phyloP scores from a whole-genome alignment of 768 basidiomycete species.

The Psilocybe azurescens region DNA sequence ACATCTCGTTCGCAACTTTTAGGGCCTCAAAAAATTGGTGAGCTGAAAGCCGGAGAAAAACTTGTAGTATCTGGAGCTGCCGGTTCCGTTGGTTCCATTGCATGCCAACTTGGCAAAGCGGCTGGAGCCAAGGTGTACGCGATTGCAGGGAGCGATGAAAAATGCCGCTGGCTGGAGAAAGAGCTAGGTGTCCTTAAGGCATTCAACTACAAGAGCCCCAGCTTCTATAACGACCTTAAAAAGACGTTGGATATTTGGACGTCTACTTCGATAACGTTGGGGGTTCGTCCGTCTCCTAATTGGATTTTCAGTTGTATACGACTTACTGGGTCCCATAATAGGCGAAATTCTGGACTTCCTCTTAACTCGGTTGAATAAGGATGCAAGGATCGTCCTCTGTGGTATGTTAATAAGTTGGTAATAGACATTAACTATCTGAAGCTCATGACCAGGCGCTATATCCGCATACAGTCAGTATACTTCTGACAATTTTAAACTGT shows the following conservation, averaged over 20 bases:
- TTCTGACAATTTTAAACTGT: not conserved
- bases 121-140: slow-evolving; percentile 84
- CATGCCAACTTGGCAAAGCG: slow-evolving; percentile 83
- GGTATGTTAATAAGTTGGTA: slow-evolving; percentile 49
- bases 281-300: slow-evolving; percentile 34
- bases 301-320: not conserved
- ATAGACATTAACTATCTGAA: not conserved
- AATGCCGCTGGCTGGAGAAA: slow-evolving; percentile 84
- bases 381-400: slow-evolving; percentile 81
- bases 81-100: slow-evolving; percentile 85
- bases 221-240: slow-evolving; percentile 77
- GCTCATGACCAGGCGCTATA: slow-evolving; percentile 66
- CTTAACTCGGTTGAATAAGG: slow-evolving; percentile 73
- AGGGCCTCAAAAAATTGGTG: slow-evolving; percentile 85
- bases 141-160: slow-evolving; percentile 85
- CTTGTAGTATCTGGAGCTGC: slow-evolving; percentile 91
- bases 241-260: slow-evolving; percentile 75
- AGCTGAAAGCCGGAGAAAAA: slow-evolving; percentile 83
- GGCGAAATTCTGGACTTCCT: slow-evolving; percentile 85
- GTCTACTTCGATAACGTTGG: slow-evolving; percentile 88
- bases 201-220: slow-evolving; percentile 85
- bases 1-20: not conserved
- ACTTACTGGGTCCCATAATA: slow-evolving; percentile 3
- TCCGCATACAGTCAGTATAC: slow-evolving; percentile 73
- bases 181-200: slow-evolving; percentile 85